Conservation (phyloP, 805 yeast species). For the Nadsonia fulvescens region DNA sequence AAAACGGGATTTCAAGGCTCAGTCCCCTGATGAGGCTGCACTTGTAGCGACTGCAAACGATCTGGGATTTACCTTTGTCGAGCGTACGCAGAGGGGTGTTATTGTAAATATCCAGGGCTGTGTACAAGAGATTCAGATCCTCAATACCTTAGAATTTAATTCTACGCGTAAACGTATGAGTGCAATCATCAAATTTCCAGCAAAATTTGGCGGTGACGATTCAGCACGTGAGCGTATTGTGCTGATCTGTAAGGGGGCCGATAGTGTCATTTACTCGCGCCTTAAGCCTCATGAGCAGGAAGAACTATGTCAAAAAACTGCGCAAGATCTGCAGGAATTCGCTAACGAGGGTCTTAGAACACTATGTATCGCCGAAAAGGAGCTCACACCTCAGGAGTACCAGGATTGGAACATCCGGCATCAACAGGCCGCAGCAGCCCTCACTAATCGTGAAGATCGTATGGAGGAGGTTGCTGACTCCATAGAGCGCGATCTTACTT, state of each 20-base stretch:
- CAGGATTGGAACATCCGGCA: conserved; percentile 37
- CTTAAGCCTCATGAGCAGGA: conserved; percentile 23
- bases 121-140: conserved; percentile 29
- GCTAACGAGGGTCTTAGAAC: conserved; percentile 73
- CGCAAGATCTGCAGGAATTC: conserved; percentile 51
- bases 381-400: conserved; percentile 28
- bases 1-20: conserved; percentile 43
- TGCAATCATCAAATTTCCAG: conserved; percentile 34
- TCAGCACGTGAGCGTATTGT: conserved; percentile 20
- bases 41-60: conserved; percentile 65
- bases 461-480: conserved; percentile 42
- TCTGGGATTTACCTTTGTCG: conserved; percentile 48
- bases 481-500: conserved; percentile 37
- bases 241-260: conserved; percentile 61
- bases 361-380: conserved; percentile 51
- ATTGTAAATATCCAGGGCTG: conserved; percentile 30
- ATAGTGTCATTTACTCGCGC: conserved; percentile 49
- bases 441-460: conserved; percentile 41
- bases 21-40: conserved; percentile 76
- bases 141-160: conserved; percentile 49
- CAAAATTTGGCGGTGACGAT: conserved; percentile 6
- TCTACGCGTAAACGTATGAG: conserved; percentile 73
- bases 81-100: conserved; percentile 34
- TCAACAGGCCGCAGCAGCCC: conserved; percentile 38
- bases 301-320: conserved; percentile 37